phyloP scores from a whole-genome alignment of 2,329 filamentous ascomycete genomes.

The Trichoderma arundinaceum region DNA sequence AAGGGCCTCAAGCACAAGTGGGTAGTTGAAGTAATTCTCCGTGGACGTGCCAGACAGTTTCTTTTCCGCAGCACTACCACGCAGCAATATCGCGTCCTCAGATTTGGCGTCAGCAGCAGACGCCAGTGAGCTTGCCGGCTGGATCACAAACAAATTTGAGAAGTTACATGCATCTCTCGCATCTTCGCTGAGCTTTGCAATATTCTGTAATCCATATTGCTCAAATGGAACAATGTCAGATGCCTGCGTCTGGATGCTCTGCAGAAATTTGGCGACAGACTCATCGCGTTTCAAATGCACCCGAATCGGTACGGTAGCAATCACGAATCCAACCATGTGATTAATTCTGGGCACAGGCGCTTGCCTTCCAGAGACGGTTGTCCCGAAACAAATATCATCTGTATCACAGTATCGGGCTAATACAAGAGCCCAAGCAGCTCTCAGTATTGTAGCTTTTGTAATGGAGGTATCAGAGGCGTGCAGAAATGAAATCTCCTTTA shows the following conservation, averaged over 20 bases:
- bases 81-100: conserved; percentile 17
- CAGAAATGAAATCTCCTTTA: conserved; percentile 31
- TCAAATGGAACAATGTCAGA: conserved; percentile 22
- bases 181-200: conserved; percentile 5
- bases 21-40: conserved; percentile 33
- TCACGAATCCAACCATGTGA: conserved; percentile 8
- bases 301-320: conserved; percentile 28
- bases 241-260: conserved; percentile 17
- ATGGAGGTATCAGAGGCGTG: background rate
- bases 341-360: conserved; percentile 18
- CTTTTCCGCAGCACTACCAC: background rate
- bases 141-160: conserved; percentile 14
- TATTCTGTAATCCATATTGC: conserved; percentile 27
- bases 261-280: conserved; percentile 11
- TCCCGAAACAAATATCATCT: conserved; percentile 26
- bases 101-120: background rate
- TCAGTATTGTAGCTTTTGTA: conserved; percentile 25
- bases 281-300: conserved; percentile 2
- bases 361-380: conserved; percentile 27
- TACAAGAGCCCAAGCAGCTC: conserved; percentile 27
- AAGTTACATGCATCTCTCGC: conserved; percentile 25
- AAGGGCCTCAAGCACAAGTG: conserved; percentile 31
- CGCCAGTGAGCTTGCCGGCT: background rate
- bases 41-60: background rate
- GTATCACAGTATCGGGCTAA: conserved; percentile 22